phyloP scores from a whole-genome alignment of 306 rosid genomes.

The Castanopsis chinensis region DNA sequence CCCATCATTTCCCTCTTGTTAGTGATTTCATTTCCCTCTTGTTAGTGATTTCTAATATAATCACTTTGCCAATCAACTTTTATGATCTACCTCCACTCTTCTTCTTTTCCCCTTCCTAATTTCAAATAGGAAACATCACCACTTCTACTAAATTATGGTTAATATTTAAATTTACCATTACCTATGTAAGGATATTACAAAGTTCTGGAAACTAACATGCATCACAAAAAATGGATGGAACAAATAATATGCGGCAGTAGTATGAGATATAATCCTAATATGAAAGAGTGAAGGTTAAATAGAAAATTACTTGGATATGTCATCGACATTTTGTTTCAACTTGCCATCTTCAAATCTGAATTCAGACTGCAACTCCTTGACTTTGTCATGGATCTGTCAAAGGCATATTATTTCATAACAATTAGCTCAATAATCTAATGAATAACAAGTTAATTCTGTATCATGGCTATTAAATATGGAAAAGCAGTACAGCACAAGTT shows the following conservation, averaged over 20 bases:
- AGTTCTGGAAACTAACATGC: not conserved
- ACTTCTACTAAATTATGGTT: too few species aligned
- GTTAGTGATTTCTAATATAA: too few species aligned
- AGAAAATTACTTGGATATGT: slow-evolving; percentile 50
- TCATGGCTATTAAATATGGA: not conserved
- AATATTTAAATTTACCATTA: too few species aligned
- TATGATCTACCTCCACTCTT: too few species aligned
- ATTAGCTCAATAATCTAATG: slow-evolving; percentile 14
- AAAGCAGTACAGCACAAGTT: not conserved
- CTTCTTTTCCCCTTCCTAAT: too few species aligned
- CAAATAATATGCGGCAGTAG: not conserved
- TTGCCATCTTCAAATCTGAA: slow-evolving; percentile 46
- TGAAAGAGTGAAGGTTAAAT: not conserved
- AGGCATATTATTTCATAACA: slow-evolving; percentile 15
- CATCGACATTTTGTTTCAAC: slow-evolving; percentile 47
- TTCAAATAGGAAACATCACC: too few species aligned
- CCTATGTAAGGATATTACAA: not conserved
- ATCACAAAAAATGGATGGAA: not conserved
- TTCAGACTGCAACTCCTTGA: slow-evolving; percentile 56
- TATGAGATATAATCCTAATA: not conserved
- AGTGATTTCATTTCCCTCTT: too few species aligned
- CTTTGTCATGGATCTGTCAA: slow-evolving; percentile 64
- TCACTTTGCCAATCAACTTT: too few species aligned
- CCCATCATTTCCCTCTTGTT: too few species aligned
- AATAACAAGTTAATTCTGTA: not conserved